Base-by-base conservation (phyloP, 495 filamentous ascomycete genomes). In the Cudoniella acicularis region DNA sequence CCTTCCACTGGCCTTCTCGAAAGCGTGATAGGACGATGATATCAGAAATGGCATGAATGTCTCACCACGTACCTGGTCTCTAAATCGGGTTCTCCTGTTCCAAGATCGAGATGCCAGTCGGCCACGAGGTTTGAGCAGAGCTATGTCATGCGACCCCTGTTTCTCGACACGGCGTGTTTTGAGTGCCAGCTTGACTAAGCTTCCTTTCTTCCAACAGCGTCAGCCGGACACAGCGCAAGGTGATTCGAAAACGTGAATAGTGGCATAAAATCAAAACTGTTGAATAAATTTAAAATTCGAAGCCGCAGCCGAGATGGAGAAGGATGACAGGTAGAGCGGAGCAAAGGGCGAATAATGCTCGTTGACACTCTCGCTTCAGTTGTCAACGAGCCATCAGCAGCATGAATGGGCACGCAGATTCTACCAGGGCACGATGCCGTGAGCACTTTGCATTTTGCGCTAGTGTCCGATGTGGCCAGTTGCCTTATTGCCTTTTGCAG, bases 111-210 rank as follows among this genome's bases (percentile, higher is more conserved):
- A 30, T 11, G 18, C 20, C 23, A 3, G 47, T 22, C 10, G 18
- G 47, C 47, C 47, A 24, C 47, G 9, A 11, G 47, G 47, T 49
- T 49, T 45, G 40, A 23, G 52, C 24, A 40, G 26, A 52, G 10
- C 13, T 25, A 26, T 58, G 54, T 57, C 54, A 56, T 48, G 60
- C 47, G 26, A 62, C 54, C 54, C 60, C 54, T 51, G 60, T 62
- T 40, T 54, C 53, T 62, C 57, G 54, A 62, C 60, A 50, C 42
- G 30, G 43, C 50, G 49, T 47, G 60, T 62, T 62, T 62, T 54
- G 60, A 49, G 20, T 36, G 30, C 13, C 13, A 6, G 30, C 6
- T 36, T 36, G 30, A 36, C 30, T 36, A 4, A 36, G 30, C 30
- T 36, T 4, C 4, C 30, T 6, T 36, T 36, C 30, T 13, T 36